Conservation (phyloP, 441 rosid species). For the Hura crepitans region DNA sequence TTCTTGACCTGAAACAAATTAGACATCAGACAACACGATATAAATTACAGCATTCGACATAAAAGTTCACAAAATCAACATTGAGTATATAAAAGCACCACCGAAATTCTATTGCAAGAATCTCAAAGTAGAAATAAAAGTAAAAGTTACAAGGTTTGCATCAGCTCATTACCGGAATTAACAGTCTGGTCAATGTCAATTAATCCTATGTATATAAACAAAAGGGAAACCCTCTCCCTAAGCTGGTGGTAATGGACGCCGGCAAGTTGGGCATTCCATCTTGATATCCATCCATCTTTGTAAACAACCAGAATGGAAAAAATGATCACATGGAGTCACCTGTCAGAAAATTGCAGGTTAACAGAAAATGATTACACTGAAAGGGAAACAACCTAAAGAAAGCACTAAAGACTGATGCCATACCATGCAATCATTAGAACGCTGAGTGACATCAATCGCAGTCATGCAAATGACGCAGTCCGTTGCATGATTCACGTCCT, state of each 20-base stretch:
- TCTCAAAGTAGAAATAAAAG: neutral
- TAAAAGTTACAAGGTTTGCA: constrained; percentile 5
- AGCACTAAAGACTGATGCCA: neutral
- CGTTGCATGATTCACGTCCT: constrained; percentile 42
- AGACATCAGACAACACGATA: neutral
- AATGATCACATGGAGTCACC: constrained; percentile 97
- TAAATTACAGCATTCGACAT: no score
- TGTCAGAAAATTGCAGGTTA: constrained; percentile 30
- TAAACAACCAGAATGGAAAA: constrained; percentile 89
- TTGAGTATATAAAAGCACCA: no score
- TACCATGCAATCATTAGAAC: constrained; percentile 83
- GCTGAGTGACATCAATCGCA: constrained; percentile 62
- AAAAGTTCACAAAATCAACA: no score
- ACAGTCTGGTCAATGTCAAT: constrained; percentile 23
- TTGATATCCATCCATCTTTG: constrained; percentile 99
- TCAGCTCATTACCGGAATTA: constrained; percentile 33
- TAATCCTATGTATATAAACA: constrained; percentile 35
- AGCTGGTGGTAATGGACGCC: constrained; percentile 86
- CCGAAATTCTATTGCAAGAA: neutral
- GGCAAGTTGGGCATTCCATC: constrained; percentile 99
- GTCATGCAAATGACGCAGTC: constrained; percentile 99
- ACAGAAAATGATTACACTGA: constrained; percentile 11
- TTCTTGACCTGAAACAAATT: constrained; percentile 29
- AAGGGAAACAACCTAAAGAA: neutral
- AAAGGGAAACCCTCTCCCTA: constrained; percentile 32